Percentiles rank a stretch among this genome's conserved stretches.
Evolutionary conservation across 495 filamentous ascomycete genomes (phyloP).

Genomic region (Aspergillus sclerotiicarbonarius): DNA sequence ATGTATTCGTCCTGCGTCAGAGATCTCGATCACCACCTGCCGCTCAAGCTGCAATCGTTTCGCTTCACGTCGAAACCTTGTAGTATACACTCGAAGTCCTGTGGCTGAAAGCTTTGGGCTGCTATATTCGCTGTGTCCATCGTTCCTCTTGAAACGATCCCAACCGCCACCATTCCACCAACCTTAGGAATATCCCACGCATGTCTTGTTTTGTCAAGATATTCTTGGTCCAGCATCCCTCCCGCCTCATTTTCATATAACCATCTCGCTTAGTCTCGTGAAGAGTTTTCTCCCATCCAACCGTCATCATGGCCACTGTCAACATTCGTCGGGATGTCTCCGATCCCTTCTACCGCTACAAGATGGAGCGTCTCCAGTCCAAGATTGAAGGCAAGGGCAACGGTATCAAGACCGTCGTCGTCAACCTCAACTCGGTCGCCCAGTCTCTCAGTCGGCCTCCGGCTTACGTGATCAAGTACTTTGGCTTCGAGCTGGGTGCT

Average conservation of each 20-base stretch:
- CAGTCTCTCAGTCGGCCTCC: constrained; percentile 88
- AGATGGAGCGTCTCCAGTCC: constrained; percentile 97
- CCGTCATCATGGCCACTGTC: constrained; percentile 79
- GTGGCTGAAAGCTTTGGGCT: constrained; percentile 66
- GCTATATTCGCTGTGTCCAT: constrained; percentile 27
- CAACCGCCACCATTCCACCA: constrained; percentile 53
- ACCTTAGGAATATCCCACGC: constrained; percentile 51
- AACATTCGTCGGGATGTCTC: constrained; percentile 98
- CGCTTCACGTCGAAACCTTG: constrained; percentile 86
- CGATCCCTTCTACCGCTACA: constrained; percentile 99
- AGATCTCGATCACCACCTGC: constrained; percentile 77
- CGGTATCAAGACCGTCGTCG: constrained; percentile 91
- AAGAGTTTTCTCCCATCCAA: constrained; percentile 24
- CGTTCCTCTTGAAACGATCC: constrained; percentile 23
- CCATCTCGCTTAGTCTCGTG: constrained; percentile 14
- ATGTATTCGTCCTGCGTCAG: constrained; percentile 81
- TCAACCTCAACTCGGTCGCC: constrained; percentile 95
- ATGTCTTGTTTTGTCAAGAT: constrained; percentile 53
- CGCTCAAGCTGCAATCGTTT: constrained; percentile 91
- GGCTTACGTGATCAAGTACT: constrained; percentile 98
- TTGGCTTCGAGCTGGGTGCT: constrained; percentile 96
- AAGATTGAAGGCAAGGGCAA: constrained; percentile 99
- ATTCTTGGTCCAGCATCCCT: constrained; percentile 40
- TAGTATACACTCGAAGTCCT: constrained; percentile 76
- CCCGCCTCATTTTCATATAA: constrained; percentile 32